Evolutionary conservation across 768 basidiomycete genomes (phyloP), one percentile per base, ranked within the genome.

Genomic region (Lactarius sanguifluus): DNA sequence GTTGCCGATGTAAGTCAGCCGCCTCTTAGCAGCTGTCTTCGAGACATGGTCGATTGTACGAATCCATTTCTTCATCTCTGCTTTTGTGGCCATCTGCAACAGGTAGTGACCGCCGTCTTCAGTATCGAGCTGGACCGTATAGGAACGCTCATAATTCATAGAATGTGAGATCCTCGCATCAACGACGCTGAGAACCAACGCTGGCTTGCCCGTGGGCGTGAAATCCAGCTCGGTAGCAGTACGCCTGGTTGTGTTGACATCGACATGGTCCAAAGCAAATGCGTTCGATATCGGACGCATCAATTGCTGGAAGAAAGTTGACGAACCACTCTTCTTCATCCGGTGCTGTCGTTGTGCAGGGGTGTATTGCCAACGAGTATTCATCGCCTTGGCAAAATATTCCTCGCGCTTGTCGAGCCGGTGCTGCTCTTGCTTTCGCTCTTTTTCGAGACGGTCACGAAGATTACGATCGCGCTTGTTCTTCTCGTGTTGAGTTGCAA

Each of bases 281-380:
- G 92, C 92, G 67, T 86, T 92, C 18, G 92, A 94, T 60, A 93
- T 87, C 2, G 92, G 92, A n/a, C 92, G 84, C 88, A 93, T 93
- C 78, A 93, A 81, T 71, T 86, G 89, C 77, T 86, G 89, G 77
- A 93, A 83, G 76, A 94, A 89, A 5, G 90, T 88, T 0, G 87
- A 80, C 23, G 84, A 92, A 81, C 92, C 89, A 79, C 90, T 92
- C 77, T 92, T 91, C 83, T 93, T 93, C 76, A 88, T 86, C n/a
- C 90, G 83, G 68, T 91, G 90, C 64, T 89, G 88, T 76, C 92
- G 91, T 72, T 85, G 85, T 34, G 77, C 79, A 5, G 81, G 74
- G 0, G 80, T 75, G 65, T 82, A 79, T 64, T 83, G 85, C 56
- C 86, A 82, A 43, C 80, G 79, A 5, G 77, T 75, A 52, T 82